These are phyloP conservation scores for Fusarium foetens DNA, from an alignment of 2,329 filamentous ascomycete species.

Conservation along the genomic window DNA sequence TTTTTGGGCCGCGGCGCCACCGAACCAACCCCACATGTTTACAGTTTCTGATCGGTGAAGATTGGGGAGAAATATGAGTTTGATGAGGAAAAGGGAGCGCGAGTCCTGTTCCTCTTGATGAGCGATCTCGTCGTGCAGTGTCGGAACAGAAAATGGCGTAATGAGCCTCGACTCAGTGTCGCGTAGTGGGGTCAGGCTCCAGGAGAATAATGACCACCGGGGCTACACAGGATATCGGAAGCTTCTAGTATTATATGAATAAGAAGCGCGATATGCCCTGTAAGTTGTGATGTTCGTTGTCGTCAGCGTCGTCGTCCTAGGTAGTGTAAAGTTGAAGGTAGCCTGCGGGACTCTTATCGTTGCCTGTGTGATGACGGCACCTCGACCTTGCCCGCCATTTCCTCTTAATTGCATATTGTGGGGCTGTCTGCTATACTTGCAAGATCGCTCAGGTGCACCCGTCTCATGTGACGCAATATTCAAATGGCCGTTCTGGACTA, in stretches of 20 bases:
- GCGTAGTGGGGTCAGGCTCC: constrained; percentile 44
- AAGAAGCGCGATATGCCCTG: background rate
- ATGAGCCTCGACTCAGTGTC: constrained; percentile 32
- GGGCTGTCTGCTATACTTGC: constrained; percentile 37
- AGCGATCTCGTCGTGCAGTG: constrained; percentile 13
- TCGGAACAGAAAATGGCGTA: constrained; percentile 41
- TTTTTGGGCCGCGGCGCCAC: constrained; percentile 82
- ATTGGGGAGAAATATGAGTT: background rate
- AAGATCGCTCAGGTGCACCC: constrained; percentile 12
- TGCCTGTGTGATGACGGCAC: constrained; percentile 51
- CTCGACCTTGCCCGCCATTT: constrained; percentile 11
- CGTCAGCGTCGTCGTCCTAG: constrained; percentile 35
- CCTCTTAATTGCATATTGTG: constrained; percentile 40
- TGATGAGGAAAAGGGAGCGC: constrained; percentile 16
- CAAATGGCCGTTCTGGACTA: constrained; percentile 36
- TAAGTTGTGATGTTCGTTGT: constrained; percentile 20
- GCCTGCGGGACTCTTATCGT: constrained; percentile 46
- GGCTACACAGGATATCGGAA: background rate
- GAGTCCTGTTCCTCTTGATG: constrained; percentile 24
- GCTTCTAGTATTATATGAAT: background rate
- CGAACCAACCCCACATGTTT: constrained; percentile 88
- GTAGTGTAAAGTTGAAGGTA: constrained; percentile 31
- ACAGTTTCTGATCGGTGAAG: constrained; percentile 16
- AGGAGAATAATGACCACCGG: constrained; percentile 12
- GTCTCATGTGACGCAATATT: constrained; percentile 48